phyloP scores from a whole-genome alignment of 2,329 filamentous ascomycete genomes.

The Alternaria sp. region DNA sequence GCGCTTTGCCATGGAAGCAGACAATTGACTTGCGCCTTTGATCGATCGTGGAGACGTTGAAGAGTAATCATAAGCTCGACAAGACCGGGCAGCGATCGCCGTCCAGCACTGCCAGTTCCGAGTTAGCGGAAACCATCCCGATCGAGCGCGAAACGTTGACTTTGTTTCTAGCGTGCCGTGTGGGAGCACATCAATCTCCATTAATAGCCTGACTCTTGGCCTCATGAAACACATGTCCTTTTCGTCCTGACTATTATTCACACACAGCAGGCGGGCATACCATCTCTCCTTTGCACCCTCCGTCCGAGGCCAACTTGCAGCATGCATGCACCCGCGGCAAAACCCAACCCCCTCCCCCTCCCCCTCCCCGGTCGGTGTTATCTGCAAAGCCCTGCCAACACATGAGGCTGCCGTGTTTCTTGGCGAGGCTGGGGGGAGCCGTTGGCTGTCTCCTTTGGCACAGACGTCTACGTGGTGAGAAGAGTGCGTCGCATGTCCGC shows the following conservation, averaged over 20 bases:
- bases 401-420: slow-evolving; percentile 11
- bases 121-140: slow-evolving; percentile 11
- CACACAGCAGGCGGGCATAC: not conserved
- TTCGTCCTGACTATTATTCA: not conserved
- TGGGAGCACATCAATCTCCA: not conserved
- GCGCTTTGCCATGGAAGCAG: not conserved
- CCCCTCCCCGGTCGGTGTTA: slow-evolving; percentile 5
- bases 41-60: not conserved
- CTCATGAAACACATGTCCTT: slow-evolving; percentile 13
- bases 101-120: slow-evolving; percentile 11
- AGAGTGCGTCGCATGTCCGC: not conserved
- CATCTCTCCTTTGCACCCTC: slow-evolving; percentile 6
- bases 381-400: slow-evolving; percentile 17
- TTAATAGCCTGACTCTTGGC: slow-evolving; percentile 5
- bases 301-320: slow-evolving; percentile 5
- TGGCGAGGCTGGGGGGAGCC: slow-evolving; percentile 13
- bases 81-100: slow-evolving; percentile 9
- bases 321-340: slow-evolving; percentile 11
- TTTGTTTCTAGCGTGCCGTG: slow-evolving; percentile 11
- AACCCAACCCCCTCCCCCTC: too few species aligned
- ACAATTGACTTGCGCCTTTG: not conserved
- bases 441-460: not conserved
- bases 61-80: slow-evolving; percentile 7
- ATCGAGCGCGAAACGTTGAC: slow-evolving; percentile 14
- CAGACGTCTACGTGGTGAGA: not conserved